Evolutionary conservation across 495 filamentous ascomycete genomes (phyloP).

Genomic region (Penicillium subrubescens): DNA sequence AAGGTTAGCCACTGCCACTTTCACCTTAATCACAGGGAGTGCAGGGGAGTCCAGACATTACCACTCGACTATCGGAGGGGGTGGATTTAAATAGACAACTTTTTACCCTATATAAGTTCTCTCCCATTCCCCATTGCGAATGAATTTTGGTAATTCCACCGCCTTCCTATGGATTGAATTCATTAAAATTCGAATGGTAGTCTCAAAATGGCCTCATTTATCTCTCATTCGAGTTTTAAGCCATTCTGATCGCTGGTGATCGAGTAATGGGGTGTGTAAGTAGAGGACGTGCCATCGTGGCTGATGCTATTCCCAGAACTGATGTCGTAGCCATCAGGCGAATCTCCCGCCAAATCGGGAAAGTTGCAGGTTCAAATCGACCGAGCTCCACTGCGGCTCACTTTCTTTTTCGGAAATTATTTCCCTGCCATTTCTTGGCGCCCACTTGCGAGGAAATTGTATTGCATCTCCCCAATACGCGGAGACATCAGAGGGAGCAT

Average conservation of each 20-base stretch:
- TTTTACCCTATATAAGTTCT: not conserved
- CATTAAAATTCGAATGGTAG: not conserved
- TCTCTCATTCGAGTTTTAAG: not conserved
- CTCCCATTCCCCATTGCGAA: not conserved
- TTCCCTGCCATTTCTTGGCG: not conserved
- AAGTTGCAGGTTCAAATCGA: not conserved
- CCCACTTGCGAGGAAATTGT: not conserved
- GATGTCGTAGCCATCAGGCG: not conserved
- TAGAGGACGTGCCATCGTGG: not conserved
- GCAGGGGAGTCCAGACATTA: constrained; percentile 1
- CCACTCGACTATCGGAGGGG: constrained; percentile 5
- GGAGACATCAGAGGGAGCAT: not conserved
- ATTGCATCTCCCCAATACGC: not conserved
- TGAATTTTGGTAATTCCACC: not conserved
- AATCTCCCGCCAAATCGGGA: not conserved
- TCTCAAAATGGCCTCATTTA: not conserved
- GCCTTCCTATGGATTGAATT: not conserved
- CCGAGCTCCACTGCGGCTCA: not conserved
- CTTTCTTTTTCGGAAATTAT: not conserved
- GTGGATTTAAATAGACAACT: not conserved
- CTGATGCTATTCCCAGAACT: not conserved
- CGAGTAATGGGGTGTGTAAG: not conserved
- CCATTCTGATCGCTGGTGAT: not conserved
- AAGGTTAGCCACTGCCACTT: not conserved
- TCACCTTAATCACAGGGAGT: not conserved